Evolutionary conservation across 306 rosid genomes (phyloP).

Genomic region (Vigna radiata): DNA sequence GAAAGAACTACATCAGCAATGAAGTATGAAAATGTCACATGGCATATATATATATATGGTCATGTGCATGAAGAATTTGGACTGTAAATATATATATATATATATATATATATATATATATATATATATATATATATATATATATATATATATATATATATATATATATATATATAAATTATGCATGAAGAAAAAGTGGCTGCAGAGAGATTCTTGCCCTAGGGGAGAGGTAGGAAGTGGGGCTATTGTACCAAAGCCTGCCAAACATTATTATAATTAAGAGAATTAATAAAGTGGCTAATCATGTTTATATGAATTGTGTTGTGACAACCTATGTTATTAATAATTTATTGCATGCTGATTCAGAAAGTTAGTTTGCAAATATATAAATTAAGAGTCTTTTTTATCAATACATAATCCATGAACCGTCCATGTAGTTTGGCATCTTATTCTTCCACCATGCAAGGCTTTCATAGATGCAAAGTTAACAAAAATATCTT

Average conservation of each 20-base stretch:
- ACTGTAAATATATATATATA: too few species aligned
- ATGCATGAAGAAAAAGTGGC: constrained; percentile 33
- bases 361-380: constrained; percentile 44
- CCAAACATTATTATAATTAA: constrained; percentile 30
- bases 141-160: too few species aligned
- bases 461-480: constrained; percentile 26
- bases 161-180: too few species aligned
- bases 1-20: background rate
- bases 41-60: background rate
- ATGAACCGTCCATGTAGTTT: constrained; percentile 7
- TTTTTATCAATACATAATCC: background rate
- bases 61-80: background rate
- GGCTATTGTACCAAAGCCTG: background rate
- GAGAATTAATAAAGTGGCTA: constrained; percentile 7
- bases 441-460: constrained; percentile 30
- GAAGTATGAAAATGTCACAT: background rate
- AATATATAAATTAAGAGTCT: background rate
- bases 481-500: constrained; percentile 28
- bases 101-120: too few species aligned
- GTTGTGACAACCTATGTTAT: constrained; percentile 45
- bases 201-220: constrained; percentile 39
- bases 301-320: constrained; percentile 25
- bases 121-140: too few species aligned
- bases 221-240: constrained; percentile 34
- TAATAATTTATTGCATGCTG: constrained; percentile 46